Evolutionary conservation across 768 basidiomycete species (phyloP).

Genomic region (Russula sp.): DNA sequence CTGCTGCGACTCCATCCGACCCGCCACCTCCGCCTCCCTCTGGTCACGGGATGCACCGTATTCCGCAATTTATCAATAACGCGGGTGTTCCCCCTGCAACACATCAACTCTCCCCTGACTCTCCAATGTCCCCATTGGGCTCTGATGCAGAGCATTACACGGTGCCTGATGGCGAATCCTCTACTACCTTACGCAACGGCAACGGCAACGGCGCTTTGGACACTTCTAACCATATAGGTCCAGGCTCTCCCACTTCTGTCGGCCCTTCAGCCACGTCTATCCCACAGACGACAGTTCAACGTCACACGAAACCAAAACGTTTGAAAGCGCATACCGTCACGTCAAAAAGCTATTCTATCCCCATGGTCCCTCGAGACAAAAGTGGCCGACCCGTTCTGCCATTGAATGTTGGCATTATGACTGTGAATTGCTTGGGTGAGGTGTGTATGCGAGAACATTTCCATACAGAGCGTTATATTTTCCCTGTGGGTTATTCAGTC

Average conservation of each 20-base stretch:
- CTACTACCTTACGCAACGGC: slow-evolving; percentile 12
- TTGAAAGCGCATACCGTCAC: slow-evolving; percentile 78
- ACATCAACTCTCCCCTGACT: slow-evolving; percentile 20
- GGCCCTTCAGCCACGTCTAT: slow-evolving; percentile 27
- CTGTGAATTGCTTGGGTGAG: slow-evolving; percentile 64
- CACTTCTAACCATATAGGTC: slow-evolving; percentile 21
- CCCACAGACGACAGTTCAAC: slow-evolving; percentile 34
- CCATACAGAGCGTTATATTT: slow-evolving; percentile 84
- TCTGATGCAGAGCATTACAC: slow-evolving; percentile 21
- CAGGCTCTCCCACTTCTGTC: slow-evolving; percentile 36
- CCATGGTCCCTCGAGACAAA: slow-evolving; percentile 71
- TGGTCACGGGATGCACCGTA: slow-evolving; percentile 20
- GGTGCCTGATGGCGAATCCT: slow-evolving; percentile 12
- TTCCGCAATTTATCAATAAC: slow-evolving; percentile 21
- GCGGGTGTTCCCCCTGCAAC: slow-evolving; percentile 17
- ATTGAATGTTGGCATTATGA: slow-evolving; percentile 83
- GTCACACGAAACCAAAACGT: slow-evolving; percentile 65
- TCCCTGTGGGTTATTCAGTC: slow-evolving; percentile 82
- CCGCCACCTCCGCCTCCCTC: slow-evolving; percentile 20
- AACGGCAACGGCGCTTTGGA: slow-evolving; percentile 13
- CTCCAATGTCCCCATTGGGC: slow-evolving; percentile 23
- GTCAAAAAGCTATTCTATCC: slow-evolving; percentile 70
- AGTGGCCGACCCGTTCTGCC: slow-evolving; percentile 66
- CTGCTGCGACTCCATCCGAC: slow-evolving; percentile 30
- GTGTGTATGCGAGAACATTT: slow-evolving; percentile 82